Evolutionary conservation across 352 stramenopile genomes (phyloP), one percentile per base, ranked within the genome.

Genomic region (Globisporangium perplexum): DNA sequence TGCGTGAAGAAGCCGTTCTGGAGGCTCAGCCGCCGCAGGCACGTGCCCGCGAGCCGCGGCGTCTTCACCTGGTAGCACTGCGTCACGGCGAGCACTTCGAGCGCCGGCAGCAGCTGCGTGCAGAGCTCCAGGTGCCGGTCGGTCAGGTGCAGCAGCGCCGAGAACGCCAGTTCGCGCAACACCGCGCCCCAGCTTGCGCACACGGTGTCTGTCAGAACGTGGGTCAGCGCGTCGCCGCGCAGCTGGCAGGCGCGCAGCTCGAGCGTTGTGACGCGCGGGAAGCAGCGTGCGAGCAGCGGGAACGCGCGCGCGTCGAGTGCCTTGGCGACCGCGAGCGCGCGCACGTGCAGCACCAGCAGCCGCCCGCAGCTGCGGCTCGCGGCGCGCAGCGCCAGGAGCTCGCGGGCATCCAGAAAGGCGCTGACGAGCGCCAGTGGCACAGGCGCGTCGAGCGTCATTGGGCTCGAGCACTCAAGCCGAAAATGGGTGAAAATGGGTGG

Each of bases 21-120:
- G 6, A 91, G 57, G 10, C 68, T 42, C 14, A 91, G 23, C 11
- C 35, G 50, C 30, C 76, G 66, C 50, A 81, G 50, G 3, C 61
- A 63, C 5, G 66, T 54, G 4, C 63, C 65, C 8, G 60, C 15
- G 26, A 89, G 69, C 17, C 66, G 55, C 1, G 72, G 80, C 14
- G 71, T 61, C 52, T 76, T 71, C 53, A 91, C 55, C 43, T 86
- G 66, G 55, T 77, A 82, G 55, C 80, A 91, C 51, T 88, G 63
- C 1, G 58, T 47, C 57, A 89, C 63, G 12, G 53, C 56, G 35
- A 91, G 53, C 41, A 56, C 66, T 50, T 75, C 69, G 31, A 91
- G 76, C 36, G 57, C 62, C 8, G 59, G 35, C 51, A 69, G 24
- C 31, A 76, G 52, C 45, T 78, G 50, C 17, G 71, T 65, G 36